Percentiles rank a stretch among this genome's conserved stretches.
Conservation (phyloP, 139 green algal genomes). For the Chlamydomonas incerta region DNA sequence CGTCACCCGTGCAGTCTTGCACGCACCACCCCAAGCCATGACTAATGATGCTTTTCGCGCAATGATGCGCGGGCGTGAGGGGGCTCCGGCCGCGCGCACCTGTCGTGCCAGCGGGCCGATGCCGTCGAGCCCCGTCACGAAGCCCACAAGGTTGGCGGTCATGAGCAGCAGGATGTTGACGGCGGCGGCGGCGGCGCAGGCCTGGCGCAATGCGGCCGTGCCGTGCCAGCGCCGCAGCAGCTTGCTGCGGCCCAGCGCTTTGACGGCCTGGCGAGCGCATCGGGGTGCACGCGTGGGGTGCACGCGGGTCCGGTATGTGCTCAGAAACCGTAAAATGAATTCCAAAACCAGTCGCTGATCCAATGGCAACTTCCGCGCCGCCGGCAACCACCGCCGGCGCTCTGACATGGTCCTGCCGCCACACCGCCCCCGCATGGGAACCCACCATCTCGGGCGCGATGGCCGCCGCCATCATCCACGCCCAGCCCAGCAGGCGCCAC, state of each 20-base stretch:
- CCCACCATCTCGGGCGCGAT: conserved; percentile 79
- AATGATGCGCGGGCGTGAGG: too few species aligned
- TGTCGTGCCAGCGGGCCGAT: conserved; percentile 59
- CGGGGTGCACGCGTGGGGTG: too few species aligned
- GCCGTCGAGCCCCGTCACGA: conserved; percentile 75
- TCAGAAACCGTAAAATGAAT: too few species aligned
- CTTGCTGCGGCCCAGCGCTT: conserved; percentile 9
- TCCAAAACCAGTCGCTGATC: too few species aligned
- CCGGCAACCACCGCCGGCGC: too few species aligned
- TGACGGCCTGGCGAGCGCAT: conserved; percentile 41
- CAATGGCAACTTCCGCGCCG: too few species aligned
- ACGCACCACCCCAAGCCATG: too few species aligned
- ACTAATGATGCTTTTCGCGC: too few species aligned
- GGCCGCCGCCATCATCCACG: conserved; percentile 82
- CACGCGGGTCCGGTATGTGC: not conserved
- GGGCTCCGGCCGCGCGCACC: too few species aligned
- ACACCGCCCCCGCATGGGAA: too few species aligned
- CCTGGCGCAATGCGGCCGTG: conserved; percentile 56
- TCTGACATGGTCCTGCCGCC: too few species aligned
- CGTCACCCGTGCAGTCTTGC: too few species aligned
- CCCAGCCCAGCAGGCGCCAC: conserved; percentile 83
- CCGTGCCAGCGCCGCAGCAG: not conserved
- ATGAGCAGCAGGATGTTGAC: conserved; percentile 86
- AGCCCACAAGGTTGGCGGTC: conserved; percentile 85
- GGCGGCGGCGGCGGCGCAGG: conserved; percentile 54